A percentile compares a stretch with the other conserved stretches of the same genome.
Conservation (phyloP, 371 early-diverging fungal genomes). For the Rhizopus delemar region DNA sequence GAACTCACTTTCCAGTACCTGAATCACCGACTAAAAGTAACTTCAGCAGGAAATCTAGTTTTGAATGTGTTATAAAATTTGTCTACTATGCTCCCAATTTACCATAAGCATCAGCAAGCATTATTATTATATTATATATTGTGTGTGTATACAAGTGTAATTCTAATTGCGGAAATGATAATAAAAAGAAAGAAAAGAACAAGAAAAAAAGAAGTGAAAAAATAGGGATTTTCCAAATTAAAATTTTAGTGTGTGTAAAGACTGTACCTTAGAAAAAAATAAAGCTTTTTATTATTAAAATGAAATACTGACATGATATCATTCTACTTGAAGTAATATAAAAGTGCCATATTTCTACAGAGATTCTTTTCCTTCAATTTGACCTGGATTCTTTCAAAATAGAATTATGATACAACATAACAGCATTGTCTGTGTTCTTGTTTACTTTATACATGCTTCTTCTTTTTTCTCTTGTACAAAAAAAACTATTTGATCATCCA, state of each 20-base stretch:
- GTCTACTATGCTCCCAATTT: constrained; percentile 2
- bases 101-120: constrained; percentile 57
- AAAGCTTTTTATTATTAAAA: too few relatives aligned
- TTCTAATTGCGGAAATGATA: constrained; percentile 1
- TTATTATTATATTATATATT: constrained; percentile 9
- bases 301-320: too few relatives aligned
- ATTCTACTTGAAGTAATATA: too few relatives aligned
- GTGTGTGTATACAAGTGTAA: constrained; percentile 7
- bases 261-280: neutral
- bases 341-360: too few relatives aligned
- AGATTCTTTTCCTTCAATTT: too few relatives aligned
- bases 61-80: neutral
- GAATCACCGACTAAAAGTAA: constrained; percentile 66
- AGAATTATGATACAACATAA: too few relatives aligned
- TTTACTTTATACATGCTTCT: too few relatives aligned
- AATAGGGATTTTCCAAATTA: neutral
- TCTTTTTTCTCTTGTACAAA: too few relatives aligned
- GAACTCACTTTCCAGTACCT: constrained; percentile 62
- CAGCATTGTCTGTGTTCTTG: too few relatives aligned
- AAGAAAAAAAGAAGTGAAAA: constrained; percentile 2
- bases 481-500: too few relatives aligned
- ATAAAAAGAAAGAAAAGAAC: neutral
- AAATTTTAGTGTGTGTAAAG: neutral
- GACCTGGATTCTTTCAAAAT: too few relatives aligned
- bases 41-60: constrained; percentile 58